Base-by-base conservation (phyloP, 2,329 filamentous ascomycete genomes). In the Arthrobotrys iridis region DNA sequence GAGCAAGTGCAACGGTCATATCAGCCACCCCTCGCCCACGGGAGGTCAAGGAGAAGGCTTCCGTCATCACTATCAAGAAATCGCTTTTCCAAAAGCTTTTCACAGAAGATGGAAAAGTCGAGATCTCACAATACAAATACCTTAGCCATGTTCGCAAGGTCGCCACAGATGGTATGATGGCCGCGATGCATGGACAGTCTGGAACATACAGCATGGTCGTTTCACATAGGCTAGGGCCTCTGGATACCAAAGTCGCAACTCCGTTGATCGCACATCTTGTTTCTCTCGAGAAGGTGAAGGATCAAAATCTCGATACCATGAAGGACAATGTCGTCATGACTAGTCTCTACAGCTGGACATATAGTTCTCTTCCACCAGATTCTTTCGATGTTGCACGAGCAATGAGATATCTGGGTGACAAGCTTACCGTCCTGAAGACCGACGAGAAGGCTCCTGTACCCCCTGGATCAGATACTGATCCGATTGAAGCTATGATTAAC, bases 271-370 rank as follows among this genome's bases (percentile, higher is more conserved):
- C 77, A 0, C 83, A 84, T 67, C 79, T 84, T 0, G 78, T 84
- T 2, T 82, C 80, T 0, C 79, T 84, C 2, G 81, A 83, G 58
- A 78, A 80, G 1, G 67, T 82, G 0, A 81, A 82, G 40, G 58
- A 62, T 6, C n/a, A n/a, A n/a, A n/a, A 81, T 81, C 77, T 43
- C n/a, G 0, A 79, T 67, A 11, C 77, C 78, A 1, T 20, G 2
- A 41, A 65, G 2, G 43, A 78, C 2, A 77, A 76, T 18, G 80
- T 84, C 4, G 81, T 77, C 0, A 62, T 85, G 1, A 79, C 80
- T 22, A 83, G 82, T 0, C 74, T 85, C 0, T 77, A 82, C 43
- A 82, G 80, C 46, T 85, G 83, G 84, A 80, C 77, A 7, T 84
- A 84, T 60, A 82, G 80, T 0, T 71, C 78, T 1, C 43, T 82